Conservation (phyloP, 2,329 filamentous ascomycete genomes). For the Penicillium nordicum region DNA sequence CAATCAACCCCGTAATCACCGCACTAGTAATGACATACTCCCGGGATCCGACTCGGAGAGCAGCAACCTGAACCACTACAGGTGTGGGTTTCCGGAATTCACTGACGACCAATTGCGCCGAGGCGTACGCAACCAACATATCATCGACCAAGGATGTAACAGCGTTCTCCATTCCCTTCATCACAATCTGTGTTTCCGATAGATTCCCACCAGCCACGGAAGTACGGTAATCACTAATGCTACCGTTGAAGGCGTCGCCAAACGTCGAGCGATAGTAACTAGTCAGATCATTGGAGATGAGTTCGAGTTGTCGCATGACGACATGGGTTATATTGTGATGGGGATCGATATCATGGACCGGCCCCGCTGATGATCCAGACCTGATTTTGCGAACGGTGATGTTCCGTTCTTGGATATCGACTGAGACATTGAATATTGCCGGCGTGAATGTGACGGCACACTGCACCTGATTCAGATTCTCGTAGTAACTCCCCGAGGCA, state of each 20-base stretch:
- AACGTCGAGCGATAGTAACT: slow-evolving; percentile 6
- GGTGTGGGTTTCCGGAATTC: neutral
- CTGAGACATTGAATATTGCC: neutral
- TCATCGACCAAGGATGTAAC: slow-evolving; percentile 2
- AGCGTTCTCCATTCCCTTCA: slow-evolving; percentile 8
- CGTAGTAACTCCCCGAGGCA: too few relatives aligned
- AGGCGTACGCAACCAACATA: slow-evolving; percentile 6
- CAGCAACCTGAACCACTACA: neutral
- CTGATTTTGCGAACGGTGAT: neutral
- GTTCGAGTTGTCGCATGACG: slow-evolving; percentile 6
- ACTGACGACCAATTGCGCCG: slow-evolving; percentile 1
- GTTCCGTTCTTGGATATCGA: neutral
- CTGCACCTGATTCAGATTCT: too few relatives aligned
- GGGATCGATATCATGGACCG: slow-evolving; percentile 1
- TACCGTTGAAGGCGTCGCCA: slow-evolving; percentile 9
- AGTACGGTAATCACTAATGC: slow-evolving; percentile 8
- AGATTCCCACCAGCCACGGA: neutral
- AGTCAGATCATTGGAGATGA: slow-evolving; percentile 6
- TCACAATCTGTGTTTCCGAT: neutral
- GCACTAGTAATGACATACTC: neutral
- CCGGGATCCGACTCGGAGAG: slow-evolving; percentile 2
- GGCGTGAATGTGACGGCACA: too few relatives aligned
- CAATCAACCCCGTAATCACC: neutral
- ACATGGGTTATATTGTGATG: slow-evolving; percentile 2
- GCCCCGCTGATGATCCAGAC: neutral